phyloP scores from a whole-genome alignment of 768 basidiomycete genomes.

The Leccinum truebloodii region DNA sequence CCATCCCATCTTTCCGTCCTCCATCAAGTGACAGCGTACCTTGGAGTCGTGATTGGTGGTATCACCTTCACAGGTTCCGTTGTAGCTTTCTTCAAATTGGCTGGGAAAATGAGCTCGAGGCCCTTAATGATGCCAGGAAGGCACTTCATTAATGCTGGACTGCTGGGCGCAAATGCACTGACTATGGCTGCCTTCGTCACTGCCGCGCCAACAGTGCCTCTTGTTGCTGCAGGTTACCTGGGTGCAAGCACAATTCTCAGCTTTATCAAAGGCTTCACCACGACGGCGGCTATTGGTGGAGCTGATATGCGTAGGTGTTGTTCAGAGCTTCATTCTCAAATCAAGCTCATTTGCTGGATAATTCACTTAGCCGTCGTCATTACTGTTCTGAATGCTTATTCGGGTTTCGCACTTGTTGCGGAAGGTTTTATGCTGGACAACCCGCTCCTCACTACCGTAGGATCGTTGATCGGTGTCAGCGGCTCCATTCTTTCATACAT shows the following conservation, averaged over 20 bases:
- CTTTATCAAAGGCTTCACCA: slow-evolving; percentile 85
- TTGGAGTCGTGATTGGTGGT: slow-evolving; percentile 85
- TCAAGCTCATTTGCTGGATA: slow-evolving; percentile 4
- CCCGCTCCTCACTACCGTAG: slow-evolving; percentile 78
- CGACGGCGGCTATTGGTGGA: slow-evolving; percentile 89
- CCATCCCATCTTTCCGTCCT: slow-evolving; percentile 66
- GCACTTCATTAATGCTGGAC: slow-evolving; percentile 69
- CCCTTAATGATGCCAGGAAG: slow-evolving; percentile 74
- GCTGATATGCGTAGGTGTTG: slow-evolving; percentile 83
- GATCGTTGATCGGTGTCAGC: slow-evolving; percentile 86
- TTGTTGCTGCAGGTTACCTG: slow-evolving; percentile 77
- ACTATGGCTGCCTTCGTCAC: slow-evolving; percentile 80
- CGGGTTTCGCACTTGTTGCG: slow-evolving; percentile 87
- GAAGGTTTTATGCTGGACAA: slow-evolving; percentile 94
- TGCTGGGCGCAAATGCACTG: slow-evolving; percentile 70
- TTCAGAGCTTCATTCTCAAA: background rate
- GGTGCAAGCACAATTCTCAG: slow-evolving; percentile 72
- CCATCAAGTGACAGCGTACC: slow-evolving; percentile 82
- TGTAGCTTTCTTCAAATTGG: slow-evolving; percentile 86
- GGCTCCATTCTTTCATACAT: slow-evolving; percentile 91
- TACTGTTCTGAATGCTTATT: slow-evolving; percentile 88
- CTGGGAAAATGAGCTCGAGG: slow-evolving; percentile 76
- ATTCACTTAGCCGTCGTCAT: slow-evolving; percentile 73
- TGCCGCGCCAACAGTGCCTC: slow-evolving; percentile 66
- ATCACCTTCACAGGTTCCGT: slow-evolving; percentile 90